Base-by-base conservation (phyloP, 352 stramenopile genomes). In the Globisporangium lucens region DNA sequence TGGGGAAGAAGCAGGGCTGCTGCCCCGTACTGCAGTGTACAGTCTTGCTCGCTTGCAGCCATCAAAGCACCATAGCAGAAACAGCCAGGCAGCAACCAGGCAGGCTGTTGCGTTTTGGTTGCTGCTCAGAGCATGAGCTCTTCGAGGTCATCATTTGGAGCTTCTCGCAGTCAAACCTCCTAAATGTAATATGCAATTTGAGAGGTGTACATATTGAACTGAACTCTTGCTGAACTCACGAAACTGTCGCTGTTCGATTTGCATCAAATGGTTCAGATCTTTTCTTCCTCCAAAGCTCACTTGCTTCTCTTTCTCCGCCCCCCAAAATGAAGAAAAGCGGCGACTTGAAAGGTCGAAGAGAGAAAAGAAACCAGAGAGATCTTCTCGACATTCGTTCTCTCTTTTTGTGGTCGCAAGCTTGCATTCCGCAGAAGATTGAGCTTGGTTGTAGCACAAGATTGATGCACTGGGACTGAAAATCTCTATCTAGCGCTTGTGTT, bases 191-290 rank as follows among this genome's bases (percentile, higher is more conserved):
- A 36, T 57, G 24, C 52, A 17, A 36, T 57, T 57, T 36, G 24
- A 20, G 3, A 57, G 52, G 13, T n/a, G 12, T 33, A 57, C 12
- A n/a, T 36, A 15, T 3, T 22, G 52, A 33, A 29, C 52, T 36
- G 52, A 57, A 36, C 52, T 57, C 52, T 33, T 22, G 52, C 52
- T 36, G 24, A 57, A 57, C 52, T 57, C 52, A 30, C 38, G 52
- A 57, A 57, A 57, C 52, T 57, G 52, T 57, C 52, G 13, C 52
- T 30, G 52, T n/a, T n/a, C n/a, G 52, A 57, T 57, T 57, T 10
- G 52, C 52, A n/a, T 36, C 52, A 33, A 56, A 10, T 10, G 29
- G 13, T 57, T 57, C 13, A n/a, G 52, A 57, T 57, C 52, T 30
- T 57, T 57, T 57, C 52, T 20, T 7, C 38, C 38, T 24, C 22